Evolutionary conservation across 2,329 filamentous ascomycete species (phyloP).

Genomic region (Amesomyces nigricolor): DNA sequence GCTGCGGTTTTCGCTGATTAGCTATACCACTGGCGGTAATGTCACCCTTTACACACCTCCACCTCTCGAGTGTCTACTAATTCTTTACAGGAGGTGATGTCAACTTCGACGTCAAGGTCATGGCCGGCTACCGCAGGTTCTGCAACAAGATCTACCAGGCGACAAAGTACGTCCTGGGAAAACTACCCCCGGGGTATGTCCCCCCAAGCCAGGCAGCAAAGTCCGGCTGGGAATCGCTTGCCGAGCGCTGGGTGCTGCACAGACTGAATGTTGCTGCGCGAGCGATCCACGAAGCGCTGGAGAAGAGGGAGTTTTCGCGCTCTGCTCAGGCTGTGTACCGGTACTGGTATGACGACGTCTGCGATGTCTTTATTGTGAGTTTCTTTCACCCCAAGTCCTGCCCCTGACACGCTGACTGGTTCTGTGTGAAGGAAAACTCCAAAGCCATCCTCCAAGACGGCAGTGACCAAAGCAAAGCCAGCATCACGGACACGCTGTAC

Average conservation of each 20-base stretch:
- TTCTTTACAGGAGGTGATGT: slow-evolving; percentile 55
- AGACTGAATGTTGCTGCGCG: slow-evolving; percentile 68
- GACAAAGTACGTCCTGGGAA: slow-evolving; percentile 86
- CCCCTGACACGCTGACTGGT: too few relatives aligned
- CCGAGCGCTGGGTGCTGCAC: slow-evolving; percentile 56
- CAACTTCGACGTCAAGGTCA: slow-evolving; percentile 84
- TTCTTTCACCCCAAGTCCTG: too few relatives aligned
- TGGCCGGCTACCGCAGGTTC: slow-evolving; percentile 89
- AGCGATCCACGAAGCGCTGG: slow-evolving; percentile 63
- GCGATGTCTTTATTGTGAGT: slow-evolving; percentile 65
- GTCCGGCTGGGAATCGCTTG: slow-evolving; percentile 35
- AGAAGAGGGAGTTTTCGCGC: slow-evolving; percentile 66
- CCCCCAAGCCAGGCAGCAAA: slow-evolving; percentile 40
- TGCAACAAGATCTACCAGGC: slow-evolving; percentile 59
- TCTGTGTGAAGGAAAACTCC: slow-evolving; percentile 49
- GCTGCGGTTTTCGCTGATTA: slow-evolving; percentile 81
- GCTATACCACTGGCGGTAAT: slow-evolving; percentile 70
- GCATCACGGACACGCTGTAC: slow-evolving; percentile 74
- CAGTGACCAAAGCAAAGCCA: slow-evolving; percentile 63
- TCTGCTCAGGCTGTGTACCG: slow-evolving; percentile 67
- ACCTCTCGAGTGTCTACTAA: too few relatives aligned
- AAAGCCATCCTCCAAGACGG: slow-evolving; percentile 77
- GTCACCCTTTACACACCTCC: too few relatives aligned
- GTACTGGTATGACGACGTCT: slow-evolving; percentile 74
- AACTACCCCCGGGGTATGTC: slow-evolving; percentile 60